A percentile compares a stretch with the other conserved stretches of the same genome.
Conservation (phyloP, 139 green algal species). For the Pseudopediastrum boryanum region DNA sequence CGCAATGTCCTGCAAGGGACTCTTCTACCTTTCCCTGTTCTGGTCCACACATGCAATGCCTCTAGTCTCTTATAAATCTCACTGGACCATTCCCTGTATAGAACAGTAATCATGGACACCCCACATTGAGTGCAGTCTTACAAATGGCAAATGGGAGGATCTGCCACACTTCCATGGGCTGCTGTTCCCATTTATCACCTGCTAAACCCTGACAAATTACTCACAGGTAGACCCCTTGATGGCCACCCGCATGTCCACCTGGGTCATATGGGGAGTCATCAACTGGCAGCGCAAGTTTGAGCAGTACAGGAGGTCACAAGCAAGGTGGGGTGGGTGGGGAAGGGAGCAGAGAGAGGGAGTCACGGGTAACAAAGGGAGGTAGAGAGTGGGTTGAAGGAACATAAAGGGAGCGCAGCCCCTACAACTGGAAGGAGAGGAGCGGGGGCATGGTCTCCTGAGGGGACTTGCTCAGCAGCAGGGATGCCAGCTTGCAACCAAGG, state of each 20-base stretch:
- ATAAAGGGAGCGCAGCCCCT: neutral
- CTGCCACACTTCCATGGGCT: neutral
- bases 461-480: too few relatives aligned
- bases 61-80: neutral
- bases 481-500: too few relatives aligned
- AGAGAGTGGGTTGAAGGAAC: neutral
- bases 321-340: conserved; percentile 32
- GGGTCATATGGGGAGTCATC: conserved; percentile 66
- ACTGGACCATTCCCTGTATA: neutral
- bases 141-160: neutral
- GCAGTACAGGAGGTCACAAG: conserved; percentile 37
- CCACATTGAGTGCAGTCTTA: neutral
- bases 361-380: neutral
- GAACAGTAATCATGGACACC: too few relatives aligned
- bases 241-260: conserved; percentile 69
- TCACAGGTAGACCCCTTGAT: conserved; percentile 65
- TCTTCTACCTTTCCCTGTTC: neutral
- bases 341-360: neutral
- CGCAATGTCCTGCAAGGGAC: neutral
- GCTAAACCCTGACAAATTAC: neutral
- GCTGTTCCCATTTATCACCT: neutral
- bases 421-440: too few relatives aligned
- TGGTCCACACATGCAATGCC: too few relatives aligned
- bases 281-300: conserved; percentile 55
- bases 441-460: too few relatives aligned